Evolutionary conservation across 495 filamentous ascomycete genomes (phyloP), one percentile per base, ranked within the genome.

Genomic region (Penicillium bialowiezense): DNA sequence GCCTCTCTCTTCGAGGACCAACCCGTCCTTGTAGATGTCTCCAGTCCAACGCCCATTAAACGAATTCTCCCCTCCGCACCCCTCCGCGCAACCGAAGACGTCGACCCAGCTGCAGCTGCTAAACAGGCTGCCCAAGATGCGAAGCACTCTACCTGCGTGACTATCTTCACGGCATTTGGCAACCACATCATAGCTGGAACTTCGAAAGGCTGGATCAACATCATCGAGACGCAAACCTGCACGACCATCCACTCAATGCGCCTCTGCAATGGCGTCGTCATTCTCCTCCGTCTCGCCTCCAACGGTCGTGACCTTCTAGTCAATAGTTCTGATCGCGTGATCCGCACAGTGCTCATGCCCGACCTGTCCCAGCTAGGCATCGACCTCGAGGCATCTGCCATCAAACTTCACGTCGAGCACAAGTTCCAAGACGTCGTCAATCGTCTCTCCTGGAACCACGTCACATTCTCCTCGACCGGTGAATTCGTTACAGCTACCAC

Each of bases 351-450:
- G 44, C 79, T 89, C 46, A 76, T 89, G 57, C 85, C 86, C 2
- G 81, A 87, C 55, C 68, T 87, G 6, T 76, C 68, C 34, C 72
- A 68, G 53, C 62, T 76, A 18, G 71, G 70, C 12, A 70, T 70
- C 37, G 72, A 67, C 39, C 67, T 76, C n/a, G 66, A 76, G 39
- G 58, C 64, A 29, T 54, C 69, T 21, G 66, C 64, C 49, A 88
- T 97, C 57, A 84, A 88, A 48, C 76, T 99, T 17, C 88, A 91
- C 28, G 85, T 97, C 18, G 95, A 99, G 63, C 95, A 97, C 65
- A 97, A 96, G 64, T 97, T 97, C 60, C 91, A 97, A 68, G 93
- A 99, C 65, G 88, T 97, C 3, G 92, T 99, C 15, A 96, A 97
- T 61, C 82, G 87, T 21, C 76, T 97, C 9, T 85, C 86, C 24